These are phyloP conservation scores for Calonectria honghensis DNA, from an alignment of 2,329 filamentous ascomycete genomes.

Conservation along the genomic window DNA sequence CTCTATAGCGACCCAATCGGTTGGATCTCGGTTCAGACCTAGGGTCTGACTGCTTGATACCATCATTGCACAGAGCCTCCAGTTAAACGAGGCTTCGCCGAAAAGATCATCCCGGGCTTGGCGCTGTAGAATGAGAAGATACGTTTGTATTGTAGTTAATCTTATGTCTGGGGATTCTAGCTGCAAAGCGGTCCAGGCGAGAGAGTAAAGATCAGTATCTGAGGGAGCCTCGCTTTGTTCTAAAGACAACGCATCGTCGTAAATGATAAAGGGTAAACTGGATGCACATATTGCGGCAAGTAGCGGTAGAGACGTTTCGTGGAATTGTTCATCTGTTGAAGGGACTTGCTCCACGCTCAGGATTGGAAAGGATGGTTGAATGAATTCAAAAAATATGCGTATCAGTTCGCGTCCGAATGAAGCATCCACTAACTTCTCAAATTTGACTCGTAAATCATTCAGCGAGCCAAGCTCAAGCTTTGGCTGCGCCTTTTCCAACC, in stretches of 20 bases:
- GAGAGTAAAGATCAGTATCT: neutral
- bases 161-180: neutral
- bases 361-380: neutral
- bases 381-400: neutral
- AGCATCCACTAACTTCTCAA: neutral
- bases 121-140: neutral
- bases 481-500: neutral
- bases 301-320: neutral
- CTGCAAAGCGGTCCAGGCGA: neutral
- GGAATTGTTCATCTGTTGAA: neutral
- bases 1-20: neutral
- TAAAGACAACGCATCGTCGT: neutral
- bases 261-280: neutral
- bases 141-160: neutral
- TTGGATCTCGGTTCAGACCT: neutral
- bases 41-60: neutral
- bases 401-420: neutral
- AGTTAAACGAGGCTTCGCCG: conserved; percentile 3
- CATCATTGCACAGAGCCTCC: neutral
- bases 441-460: neutral
- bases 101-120: neutral
- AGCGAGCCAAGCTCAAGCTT: neutral
- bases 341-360: neutral
- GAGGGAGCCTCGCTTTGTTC: neutral
- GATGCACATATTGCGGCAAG: neutral